Percentiles rank a stretch among this genome's conserved stretches.
phyloP scores from a whole-genome alignment of 495 filamentous ascomycete species.

The Clohesyomyces aquaticus region DNA sequence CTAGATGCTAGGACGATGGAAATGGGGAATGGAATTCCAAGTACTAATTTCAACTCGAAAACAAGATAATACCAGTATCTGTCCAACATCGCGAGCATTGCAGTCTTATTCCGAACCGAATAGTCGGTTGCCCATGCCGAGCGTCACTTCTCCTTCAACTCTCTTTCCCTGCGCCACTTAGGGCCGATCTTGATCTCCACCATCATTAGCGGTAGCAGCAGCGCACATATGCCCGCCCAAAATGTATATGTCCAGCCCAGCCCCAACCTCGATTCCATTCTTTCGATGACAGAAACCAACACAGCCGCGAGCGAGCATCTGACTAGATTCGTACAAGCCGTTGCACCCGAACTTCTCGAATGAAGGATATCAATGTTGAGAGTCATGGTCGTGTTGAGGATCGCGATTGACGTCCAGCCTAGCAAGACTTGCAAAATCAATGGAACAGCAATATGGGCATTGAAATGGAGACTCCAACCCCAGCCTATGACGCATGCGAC shows the following conservation, averaged over 20 bases:
- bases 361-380: constrained; percentile 52
- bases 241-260: constrained; percentile 40
- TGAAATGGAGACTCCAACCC: constrained; percentile 44
- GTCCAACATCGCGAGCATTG: too few relatives aligned
- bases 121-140: too few relatives aligned
- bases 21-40: too few relatives aligned
- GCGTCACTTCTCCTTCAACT: constrained; percentile 7
- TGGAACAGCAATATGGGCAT: constrained; percentile 36
- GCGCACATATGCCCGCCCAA: constrained; percentile 7
- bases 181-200: constrained; percentile 11
- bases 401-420: constrained; percentile 50
- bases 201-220: constrained; percentile 8
- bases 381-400: constrained; percentile 48
- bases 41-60: too few relatives aligned
- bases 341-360: constrained; percentile 46
- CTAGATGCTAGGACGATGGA: too few relatives aligned
- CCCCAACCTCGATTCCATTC: constrained; percentile 46
- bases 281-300: constrained; percentile 47
- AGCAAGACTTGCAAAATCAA: constrained; percentile 49
- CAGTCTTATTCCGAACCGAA: too few relatives aligned
- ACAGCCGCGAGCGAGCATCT: constrained; percentile 50
- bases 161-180: constrained; percentile 7
- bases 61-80: too few relatives aligned
- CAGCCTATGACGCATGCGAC: constrained; percentile 47
- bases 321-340: constrained; percentile 50